phyloP scores from a whole-genome alignment of 805 yeast genomes.

The Saccharomycopsis babjevae region DNA sequence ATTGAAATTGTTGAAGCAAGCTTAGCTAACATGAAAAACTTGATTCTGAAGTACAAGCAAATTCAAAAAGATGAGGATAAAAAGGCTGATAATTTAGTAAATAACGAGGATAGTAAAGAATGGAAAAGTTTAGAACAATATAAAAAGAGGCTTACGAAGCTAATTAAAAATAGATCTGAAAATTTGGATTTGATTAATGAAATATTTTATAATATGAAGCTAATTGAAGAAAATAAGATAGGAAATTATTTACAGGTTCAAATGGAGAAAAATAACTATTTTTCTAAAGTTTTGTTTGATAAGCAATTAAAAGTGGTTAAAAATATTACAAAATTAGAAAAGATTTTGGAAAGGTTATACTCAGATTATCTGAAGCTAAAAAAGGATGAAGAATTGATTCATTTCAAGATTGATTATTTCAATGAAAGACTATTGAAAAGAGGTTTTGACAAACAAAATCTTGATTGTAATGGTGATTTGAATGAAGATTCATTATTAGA shows the following conservation, averaged over 20 bases:
- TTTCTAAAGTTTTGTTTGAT: conserved; percentile 5
- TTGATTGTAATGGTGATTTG: conserved; percentile 9
- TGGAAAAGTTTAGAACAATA: conserved; percentile 1
- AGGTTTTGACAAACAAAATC: background rate
- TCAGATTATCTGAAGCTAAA: conserved; percentile 5
- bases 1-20: background rate
- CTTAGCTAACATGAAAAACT: background rate
- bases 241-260: conserved; percentile 11
- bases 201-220: background rate
- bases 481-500: background rate
- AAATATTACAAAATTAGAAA: conserved; percentile 9
- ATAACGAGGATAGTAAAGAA: background rate
- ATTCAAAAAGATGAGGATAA: conserved; percentile 7
- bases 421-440: conserved; percentile 6
- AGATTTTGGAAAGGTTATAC: conserved; percentile 8
- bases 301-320: conserved; percentile 11
- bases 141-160: conserved; percentile 5
- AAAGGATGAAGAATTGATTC: background rate
- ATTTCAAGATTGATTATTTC: conserved; percentile 6
- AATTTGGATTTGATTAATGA: background rate
- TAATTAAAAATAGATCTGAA: conserved; percentile 8
- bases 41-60: background rate
- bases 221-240: conserved; percentile 4
- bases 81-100: background rate
- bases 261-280: conserved; percentile 14